Percentiles rank a stretch among this genome's conserved stretches.
Evolutionary conservation across 2,329 filamentous ascomycete genomes (phyloP).

Genomic region (Samsoniella hepiali): DNA sequence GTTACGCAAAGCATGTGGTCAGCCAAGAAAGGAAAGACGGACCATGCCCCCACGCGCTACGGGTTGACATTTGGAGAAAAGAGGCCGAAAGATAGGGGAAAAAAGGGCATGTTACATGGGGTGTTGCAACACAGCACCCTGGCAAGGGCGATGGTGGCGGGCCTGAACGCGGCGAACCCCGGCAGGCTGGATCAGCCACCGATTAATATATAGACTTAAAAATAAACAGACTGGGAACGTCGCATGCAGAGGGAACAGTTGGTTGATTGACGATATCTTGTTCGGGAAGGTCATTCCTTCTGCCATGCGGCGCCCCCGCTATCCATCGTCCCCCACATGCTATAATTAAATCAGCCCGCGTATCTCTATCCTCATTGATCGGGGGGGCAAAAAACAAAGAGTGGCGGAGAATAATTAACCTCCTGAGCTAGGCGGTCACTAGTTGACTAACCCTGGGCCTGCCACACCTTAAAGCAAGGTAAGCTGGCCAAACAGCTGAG

Average conservation of each 20-base stretch:
- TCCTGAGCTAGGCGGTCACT: neutral
- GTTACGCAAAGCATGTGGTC: neutral
- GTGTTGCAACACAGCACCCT: neutral
- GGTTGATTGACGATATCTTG: neutral
- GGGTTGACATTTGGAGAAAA: neutral
- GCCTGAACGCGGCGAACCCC: neutral
- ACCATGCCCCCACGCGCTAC: neutral
- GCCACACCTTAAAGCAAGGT: constrained; percentile 6
- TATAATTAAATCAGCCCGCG: neutral
- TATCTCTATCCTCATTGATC: neutral
- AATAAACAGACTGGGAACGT: constrained; percentile 3
- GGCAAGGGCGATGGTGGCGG: neutral
- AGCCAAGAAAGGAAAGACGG: neutral
- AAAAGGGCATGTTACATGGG: constrained; percentile 10
- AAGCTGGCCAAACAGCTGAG: neutral
- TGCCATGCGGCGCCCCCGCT: neutral
- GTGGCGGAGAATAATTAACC: constrained; percentile 1
- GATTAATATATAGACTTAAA: constrained; percentile 6
- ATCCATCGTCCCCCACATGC: neutral
- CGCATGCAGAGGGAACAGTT: neutral
- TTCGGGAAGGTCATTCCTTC: neutral
- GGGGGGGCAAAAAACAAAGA: neutral
- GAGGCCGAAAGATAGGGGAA: neutral
- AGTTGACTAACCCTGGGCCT: neutral
- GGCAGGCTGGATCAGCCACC: neutral